phyloP scores from a whole-genome alignment of 345 rosid genomes.

The Salix koriyanagi region DNA sequence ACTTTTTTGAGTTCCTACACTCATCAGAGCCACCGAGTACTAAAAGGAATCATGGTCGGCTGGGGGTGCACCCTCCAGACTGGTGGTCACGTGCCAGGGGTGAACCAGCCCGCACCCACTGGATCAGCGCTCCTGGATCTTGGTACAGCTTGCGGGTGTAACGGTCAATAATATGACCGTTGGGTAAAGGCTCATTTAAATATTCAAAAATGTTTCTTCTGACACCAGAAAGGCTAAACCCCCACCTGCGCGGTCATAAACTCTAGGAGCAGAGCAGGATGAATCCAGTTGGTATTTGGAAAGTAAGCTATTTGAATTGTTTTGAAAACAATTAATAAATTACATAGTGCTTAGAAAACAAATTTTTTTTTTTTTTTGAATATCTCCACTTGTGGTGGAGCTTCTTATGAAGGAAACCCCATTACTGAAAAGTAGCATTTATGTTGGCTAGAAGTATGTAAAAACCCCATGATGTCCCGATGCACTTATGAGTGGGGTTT shows the following conservation, averaged over 20 bases:
- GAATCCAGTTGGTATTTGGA: no score
- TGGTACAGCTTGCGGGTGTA: constrained; percentile 15
- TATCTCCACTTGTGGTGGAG: no score
- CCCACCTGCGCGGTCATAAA: neutral
- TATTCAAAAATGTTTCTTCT: constrained; percentile 14
- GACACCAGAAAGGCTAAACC: neutral
- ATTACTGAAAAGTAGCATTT: no score
- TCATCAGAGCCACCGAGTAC: neutral
- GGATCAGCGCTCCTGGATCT: constrained; percentile 15
- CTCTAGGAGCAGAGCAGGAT: neutral
- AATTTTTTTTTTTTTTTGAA: no score
- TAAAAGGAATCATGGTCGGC: constrained; percentile 7
- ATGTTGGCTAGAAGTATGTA: no score
- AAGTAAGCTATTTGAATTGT: no score
- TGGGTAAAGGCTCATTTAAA: constrained; percentile 6
- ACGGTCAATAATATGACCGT: constrained; percentile 51
- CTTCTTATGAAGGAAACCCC: no score
- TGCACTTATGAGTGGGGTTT: no score
- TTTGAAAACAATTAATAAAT: no score
- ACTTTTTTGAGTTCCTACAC: no score
- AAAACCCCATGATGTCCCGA: no score
- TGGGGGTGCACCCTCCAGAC: constrained; percentile 9
- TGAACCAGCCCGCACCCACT: constrained; percentile 12
- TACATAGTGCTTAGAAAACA: no score
- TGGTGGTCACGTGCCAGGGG: constrained; percentile 11